Base-by-base conservation (phyloP, 768 basidiomycete genomes). In the Boletus pseudo-olivaceus region DNA sequence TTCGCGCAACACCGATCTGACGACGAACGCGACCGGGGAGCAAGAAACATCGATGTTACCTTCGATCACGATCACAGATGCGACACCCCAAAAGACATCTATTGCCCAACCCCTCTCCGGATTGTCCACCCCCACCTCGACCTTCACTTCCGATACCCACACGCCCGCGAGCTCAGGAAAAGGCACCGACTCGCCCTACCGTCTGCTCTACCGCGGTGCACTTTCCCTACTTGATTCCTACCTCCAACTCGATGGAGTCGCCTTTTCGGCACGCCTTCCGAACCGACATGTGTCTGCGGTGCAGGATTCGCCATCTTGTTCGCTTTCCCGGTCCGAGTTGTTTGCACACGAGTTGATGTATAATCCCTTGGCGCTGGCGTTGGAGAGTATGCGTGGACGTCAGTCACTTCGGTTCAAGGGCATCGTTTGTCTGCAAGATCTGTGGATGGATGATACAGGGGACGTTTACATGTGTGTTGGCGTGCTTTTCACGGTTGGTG, bases 301-400 rank as follows among this genome's bases (percentile, higher is more conserved):
- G 17, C 58, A 68, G n/a, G 61, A 67, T 38, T 64, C 67, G 7
- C 67, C 67, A 0, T 64, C 66, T 3, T 55, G 47, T 9, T 44
- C 54, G 17, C 47, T 45, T n/a, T 30, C 61, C 12, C 51, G 53
- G 23, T 72, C 75, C 42, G 68, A 71, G 15, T 54, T 63, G 23
- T 51, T 38, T 5, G 52, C 57, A 1, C 42, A 56, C 10, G 74
- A 75, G 17, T 72, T 91, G 14, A 75, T 90, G 20, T 74, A 85
- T 56, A 88, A 86, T 58, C 83, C 84, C 0, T 73, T 90, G 12
- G 85, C 89, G 4, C 69, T 90, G 20, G 83, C 87, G 0, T 66
- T 91, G 47, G 89, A 90, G 69, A 88, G 83, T 67, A 89, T 91
- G 87, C 87, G 88, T 37, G 85, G 87, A 17, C 71, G 87, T 19